Evolutionary conservation across 495 filamentous ascomycete species (phyloP), one percentile per base, ranked within the genome.

Genomic region (Daldinia grandis): DNA sequence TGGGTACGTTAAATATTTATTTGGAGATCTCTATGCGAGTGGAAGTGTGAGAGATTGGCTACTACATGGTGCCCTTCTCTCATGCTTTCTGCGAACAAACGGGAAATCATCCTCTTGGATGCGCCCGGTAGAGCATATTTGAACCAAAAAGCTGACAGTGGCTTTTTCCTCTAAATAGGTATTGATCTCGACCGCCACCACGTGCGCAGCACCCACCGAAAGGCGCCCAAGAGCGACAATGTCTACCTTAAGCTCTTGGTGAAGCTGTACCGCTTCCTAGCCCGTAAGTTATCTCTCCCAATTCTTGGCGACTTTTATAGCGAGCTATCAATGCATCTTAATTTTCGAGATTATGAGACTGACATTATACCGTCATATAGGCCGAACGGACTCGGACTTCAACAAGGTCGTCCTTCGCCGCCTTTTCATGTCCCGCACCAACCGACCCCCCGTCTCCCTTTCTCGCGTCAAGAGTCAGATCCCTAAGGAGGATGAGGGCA

Each of bases 211-310:
- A 92, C 87, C 78, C 93, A 95, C 85, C 92, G 93, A 84, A 94
- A 92, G 89, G 95, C 95, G 67, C 91, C 95, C 70, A 97, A 98
- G 81, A 95, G 91, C 85, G 93, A 97, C 84, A 98, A 99, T 86
- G 93, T 94, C 74, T 98, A 98, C 85, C 87, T 98, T 78, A 93
- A 94, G 87, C 91, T 99, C 73, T 87, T 98, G 79, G 94, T 98
- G 84, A 98, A 98, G 90, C 92, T 99, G 28, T 99, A 98, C 89
- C 91, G 91, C 84, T 99, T 99, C 91, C 85, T 99, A 76, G 91
- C 94, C 76, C 94, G 95, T 97, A 92, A 84, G 93, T 89, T 24
- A 56, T 17, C 12, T 9, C 31, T 50, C 12, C 28, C 10, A 28
- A 31, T 9, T 49, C 8, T 21, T 8, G 10, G 6, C 1, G 42